Conservation (phyloP, 2,329 filamentous ascomycete species). For the Aspergillus luchuensis region DNA sequence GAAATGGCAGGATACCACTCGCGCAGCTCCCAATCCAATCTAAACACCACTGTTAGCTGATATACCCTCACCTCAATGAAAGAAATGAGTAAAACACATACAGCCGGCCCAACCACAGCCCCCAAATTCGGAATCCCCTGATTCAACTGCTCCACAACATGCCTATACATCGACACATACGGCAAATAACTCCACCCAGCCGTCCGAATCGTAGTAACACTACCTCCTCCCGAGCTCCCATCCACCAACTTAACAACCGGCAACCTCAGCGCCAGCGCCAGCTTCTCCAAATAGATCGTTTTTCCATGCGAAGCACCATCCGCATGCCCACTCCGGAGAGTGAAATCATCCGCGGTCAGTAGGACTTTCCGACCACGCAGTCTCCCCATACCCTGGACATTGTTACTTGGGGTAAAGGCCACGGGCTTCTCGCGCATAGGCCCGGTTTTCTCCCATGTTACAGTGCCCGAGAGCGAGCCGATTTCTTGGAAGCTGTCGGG, state of each 20-base stretch:
- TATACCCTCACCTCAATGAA: neutral
- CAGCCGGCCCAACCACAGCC: slow-evolving; percentile 63
- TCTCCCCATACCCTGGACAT: slow-evolving; percentile 61
- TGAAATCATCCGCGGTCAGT: slow-evolving; percentile 67
- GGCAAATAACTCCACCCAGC: slow-evolving; percentile 63
- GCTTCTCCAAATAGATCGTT: slow-evolving; percentile 64
- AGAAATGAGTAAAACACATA: slow-evolving; percentile 21
- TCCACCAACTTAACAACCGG: slow-evolving; percentile 67
- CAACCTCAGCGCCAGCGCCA: slow-evolving; percentile 58
- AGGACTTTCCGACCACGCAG: slow-evolving; percentile 58
- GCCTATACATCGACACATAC: slow-evolving; percentile 55
- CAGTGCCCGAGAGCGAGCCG: slow-evolving; percentile 61
- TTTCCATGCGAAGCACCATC: slow-evolving; percentile 62
- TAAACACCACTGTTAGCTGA: slow-evolving; percentile 13
- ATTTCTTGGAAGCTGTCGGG: slow-evolving; percentile 59
- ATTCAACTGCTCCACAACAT: slow-evolving; percentile 61
- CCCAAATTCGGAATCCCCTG: slow-evolving; percentile 66
- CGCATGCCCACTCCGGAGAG: slow-evolving; percentile 64
- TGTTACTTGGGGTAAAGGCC: slow-evolving; percentile 62
- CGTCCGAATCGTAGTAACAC: slow-evolving; percentile 60
- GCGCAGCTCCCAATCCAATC: slow-evolving; percentile 64
- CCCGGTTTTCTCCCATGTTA: slow-evolving; percentile 56
- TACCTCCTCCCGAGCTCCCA: slow-evolving; percentile 64
- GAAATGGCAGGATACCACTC: slow-evolving; percentile 65
- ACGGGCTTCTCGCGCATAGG: slow-evolving; percentile 45